A percentile compares a stretch with the other conserved stretches of the same genome.
Conservation (phyloP, 2,329 filamentous ascomycete species). For the Paraphoma chrysanthemicola region DNA sequence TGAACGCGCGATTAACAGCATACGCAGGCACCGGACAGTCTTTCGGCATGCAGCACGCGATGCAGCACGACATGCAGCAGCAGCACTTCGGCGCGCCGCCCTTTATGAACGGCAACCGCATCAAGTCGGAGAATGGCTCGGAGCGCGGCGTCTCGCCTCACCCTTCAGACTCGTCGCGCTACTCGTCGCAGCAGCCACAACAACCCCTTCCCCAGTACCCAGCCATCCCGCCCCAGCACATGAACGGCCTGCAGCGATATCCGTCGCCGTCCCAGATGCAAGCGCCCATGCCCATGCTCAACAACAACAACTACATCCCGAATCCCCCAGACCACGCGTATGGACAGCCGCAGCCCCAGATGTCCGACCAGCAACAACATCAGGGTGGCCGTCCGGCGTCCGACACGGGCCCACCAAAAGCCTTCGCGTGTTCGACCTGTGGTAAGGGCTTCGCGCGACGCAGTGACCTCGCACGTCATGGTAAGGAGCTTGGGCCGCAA, state of each 20-base stretch:
- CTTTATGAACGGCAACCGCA: constrained; percentile 56
- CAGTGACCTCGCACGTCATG: constrained; percentile 93
- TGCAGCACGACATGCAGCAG: constrained; percentile 51
- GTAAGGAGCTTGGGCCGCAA: constrained; percentile 64
- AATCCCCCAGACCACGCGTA: constrained; percentile 57
- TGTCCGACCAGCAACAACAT: constrained; percentile 49
- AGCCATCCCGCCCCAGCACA: constrained; percentile 57
- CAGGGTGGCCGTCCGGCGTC: constrained; percentile 52
- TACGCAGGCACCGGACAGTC: constrained; percentile 44
- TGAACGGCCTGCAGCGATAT: constrained; percentile 59
- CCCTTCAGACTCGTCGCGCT: constrained; percentile 62
- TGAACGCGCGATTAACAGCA: constrained; percentile 52
- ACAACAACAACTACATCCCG: constrained; percentile 63
- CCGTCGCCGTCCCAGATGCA: constrained; percentile 60
- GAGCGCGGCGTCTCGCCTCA: constrained; percentile 65
- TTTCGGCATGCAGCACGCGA: constrained; percentile 51
- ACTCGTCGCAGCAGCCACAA: constrained; percentile 64
- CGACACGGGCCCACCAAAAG: constrained; percentile 67
- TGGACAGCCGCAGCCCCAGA: constrained; percentile 47
- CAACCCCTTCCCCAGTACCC: constrained; percentile 57
- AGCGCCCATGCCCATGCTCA: constrained; percentile 61
- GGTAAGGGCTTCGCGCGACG: constrained; percentile 89
- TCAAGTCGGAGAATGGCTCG: constrained; percentile 65
- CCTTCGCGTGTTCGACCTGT: constrained; percentile 89
- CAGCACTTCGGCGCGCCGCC: constrained; percentile 57